Evolutionary conservation across 2,329 filamentous ascomycete species (phyloP).

Genomic region (Scedosporium aurantiacum): DNA sequence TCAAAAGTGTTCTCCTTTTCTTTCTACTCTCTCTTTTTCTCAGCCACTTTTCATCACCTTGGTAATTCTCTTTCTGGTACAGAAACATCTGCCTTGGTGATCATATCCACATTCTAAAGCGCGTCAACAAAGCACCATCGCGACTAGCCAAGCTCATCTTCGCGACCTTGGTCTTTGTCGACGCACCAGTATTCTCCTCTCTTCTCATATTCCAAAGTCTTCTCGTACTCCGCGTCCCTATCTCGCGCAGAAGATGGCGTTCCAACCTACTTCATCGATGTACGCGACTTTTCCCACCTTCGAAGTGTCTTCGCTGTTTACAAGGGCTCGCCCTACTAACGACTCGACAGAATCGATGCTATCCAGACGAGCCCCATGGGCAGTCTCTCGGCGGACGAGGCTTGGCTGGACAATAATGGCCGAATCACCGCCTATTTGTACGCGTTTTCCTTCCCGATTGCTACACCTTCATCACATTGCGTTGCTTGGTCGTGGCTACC

Average conservation of each 20-base stretch:
- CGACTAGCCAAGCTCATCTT: background rate
- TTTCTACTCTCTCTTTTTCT: no score
- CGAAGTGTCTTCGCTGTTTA: background rate
- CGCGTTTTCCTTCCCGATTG: background rate
- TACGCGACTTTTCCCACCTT: background rate
- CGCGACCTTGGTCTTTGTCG: background rate
- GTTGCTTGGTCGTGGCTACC: background rate
- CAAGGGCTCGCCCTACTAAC: background rate
- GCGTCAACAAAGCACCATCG: no score
- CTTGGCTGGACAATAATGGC: constrained; percentile 1
- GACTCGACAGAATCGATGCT: background rate
- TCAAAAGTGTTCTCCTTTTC: no score
- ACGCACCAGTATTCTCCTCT: background rate
- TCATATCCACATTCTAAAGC: no score
- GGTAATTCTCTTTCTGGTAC: no score
- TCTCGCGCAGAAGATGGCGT: background rate
- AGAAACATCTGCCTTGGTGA: no score
- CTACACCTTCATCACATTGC: background rate
- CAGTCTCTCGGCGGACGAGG: background rate
- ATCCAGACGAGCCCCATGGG: constrained; percentile 4
- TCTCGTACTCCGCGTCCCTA: no score
- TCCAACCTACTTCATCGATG: background rate
- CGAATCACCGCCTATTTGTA: background rate
- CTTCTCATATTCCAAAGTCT: background rate
- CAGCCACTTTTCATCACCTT: no score